Conservation (phyloP, 164 flowering plant genomes). For the Sextonia rubra region DNA sequence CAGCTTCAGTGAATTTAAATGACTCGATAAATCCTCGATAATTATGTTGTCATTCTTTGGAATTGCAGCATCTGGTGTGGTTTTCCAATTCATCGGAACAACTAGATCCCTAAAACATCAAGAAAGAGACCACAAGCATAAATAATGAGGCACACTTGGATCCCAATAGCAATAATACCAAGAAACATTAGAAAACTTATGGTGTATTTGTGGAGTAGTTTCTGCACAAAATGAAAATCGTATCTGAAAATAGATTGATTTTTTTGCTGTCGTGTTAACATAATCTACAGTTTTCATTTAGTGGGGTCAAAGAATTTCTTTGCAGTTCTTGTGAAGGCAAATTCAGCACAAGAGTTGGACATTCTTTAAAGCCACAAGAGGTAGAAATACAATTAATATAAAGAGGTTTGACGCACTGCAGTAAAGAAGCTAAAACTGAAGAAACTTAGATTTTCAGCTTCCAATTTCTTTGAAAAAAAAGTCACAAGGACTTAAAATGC, state of each 20-base stretch:
- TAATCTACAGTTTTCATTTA: background rate
- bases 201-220: background rate
- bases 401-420: no score
- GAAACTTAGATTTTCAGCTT: no score
- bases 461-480: no score
- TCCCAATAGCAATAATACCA: background rate
- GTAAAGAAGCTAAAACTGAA: no score
- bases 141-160: background rate
- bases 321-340: no score
- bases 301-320: no score
- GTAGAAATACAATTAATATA: no score
- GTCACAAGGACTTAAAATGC: background rate
- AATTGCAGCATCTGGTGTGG: background rate
- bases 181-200: background rate
- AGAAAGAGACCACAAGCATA: background rate
- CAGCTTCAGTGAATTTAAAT: background rate
- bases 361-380: no score
- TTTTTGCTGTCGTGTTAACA: background rate
- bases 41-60: background rate
- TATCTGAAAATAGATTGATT: background rate
- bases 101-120: constrained; percentile 35
- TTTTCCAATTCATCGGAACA: constrained; percentile 54
- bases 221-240: background rate
- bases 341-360: no score
- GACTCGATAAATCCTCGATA: background rate